Base-by-base conservation (phyloP, 2,329 filamentous ascomycete genomes). In the Microsporum canis region DNA sequence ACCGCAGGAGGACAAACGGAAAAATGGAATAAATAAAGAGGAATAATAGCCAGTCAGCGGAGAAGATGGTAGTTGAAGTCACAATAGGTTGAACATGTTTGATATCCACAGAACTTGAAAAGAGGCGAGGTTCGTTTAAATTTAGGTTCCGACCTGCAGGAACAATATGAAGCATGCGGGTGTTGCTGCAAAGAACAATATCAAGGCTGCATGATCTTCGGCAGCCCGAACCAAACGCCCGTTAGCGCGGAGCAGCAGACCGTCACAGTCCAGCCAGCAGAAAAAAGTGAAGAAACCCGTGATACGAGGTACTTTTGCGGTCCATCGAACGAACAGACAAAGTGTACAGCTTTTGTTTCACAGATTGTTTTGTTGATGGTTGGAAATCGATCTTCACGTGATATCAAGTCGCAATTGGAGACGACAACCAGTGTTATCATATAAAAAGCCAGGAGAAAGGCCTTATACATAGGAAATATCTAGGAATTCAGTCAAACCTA, bases 121-220 rank as follows among this genome's bases (percentile, higher is more conserved):
- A 27, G 27, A 27, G 49, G 31, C 49, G 49, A 53, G 27, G 29
- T 53, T 17, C 2, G 49, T 53, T 33, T 27, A 31, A 12, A 31
- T 53, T 53, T 53, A 33, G 49, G 31, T 53, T 53, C 49, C 27
- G 12, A 8, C 49, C 29, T 53, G 49, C 49, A 53, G 49, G 49
- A 53, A 53, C 49, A 53, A 53, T 34, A 53, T 53, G 31, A 53
- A 34, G 31, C 10, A 33, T 31, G 27, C 27, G 29, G 31, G 27
- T 31, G 49, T 53, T 31, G 29, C 60, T 63, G 62, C 59, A 63
- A 34, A 61, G 62, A 63, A 63, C 57, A 63, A 63, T 61, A 63
- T 55, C 38, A 61, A 63, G 53, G 58, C 8, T 47, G 61, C 57
- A 56, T 41, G 53, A 49, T 60, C 56, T 59, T 61, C 29, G 49